Evolutionary conservation across 139 green algal species (phyloP).

Genomic region (Limnomonas spitsbergensis): DNA sequence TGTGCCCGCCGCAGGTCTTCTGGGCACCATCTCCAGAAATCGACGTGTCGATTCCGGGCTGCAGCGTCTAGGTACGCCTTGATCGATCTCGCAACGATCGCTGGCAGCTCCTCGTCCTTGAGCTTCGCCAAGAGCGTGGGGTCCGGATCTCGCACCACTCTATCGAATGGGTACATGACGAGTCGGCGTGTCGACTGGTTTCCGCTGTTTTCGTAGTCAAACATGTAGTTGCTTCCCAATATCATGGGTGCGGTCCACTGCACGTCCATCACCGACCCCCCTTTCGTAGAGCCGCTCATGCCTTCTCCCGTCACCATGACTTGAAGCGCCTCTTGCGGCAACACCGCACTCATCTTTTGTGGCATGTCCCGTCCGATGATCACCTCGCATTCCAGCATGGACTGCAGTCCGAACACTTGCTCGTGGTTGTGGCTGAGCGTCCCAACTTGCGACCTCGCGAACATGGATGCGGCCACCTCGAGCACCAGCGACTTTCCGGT

Average conservation of each 20-base stretch:
- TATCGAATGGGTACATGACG: no score
- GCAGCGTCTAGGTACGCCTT: background rate
- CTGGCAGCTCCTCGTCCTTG: conserved; percentile 15
- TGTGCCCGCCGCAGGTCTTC: background rate
- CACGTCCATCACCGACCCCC: background rate
- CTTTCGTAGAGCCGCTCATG: conserved; percentile 3
- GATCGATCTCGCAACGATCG: conserved; percentile 3
- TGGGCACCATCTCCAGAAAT: background rate
- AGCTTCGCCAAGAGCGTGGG: background rate
- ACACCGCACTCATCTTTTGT: background rate
- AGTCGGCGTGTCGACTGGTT: no score
- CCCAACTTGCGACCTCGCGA: background rate
- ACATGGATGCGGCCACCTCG: background rate
- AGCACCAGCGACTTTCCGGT: conserved; percentile 18
- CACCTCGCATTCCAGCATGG: background rate
- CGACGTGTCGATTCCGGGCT: no score
- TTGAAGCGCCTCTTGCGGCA: background rate
- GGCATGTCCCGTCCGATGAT: background rate
- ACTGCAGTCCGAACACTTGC: conserved; percentile 1
- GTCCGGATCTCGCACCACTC: background rate
- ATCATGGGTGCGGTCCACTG: conserved; percentile 3
- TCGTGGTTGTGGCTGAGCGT: background rate
- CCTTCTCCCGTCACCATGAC: conserved; percentile 3
- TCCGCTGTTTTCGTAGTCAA: conserved; percentile 8
- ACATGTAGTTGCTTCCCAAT: conserved; percentile 11